Base-by-base conservation (phyloP, 2,329 filamentous ascomycete genomes). In the Grosmannia serpens region DNA sequence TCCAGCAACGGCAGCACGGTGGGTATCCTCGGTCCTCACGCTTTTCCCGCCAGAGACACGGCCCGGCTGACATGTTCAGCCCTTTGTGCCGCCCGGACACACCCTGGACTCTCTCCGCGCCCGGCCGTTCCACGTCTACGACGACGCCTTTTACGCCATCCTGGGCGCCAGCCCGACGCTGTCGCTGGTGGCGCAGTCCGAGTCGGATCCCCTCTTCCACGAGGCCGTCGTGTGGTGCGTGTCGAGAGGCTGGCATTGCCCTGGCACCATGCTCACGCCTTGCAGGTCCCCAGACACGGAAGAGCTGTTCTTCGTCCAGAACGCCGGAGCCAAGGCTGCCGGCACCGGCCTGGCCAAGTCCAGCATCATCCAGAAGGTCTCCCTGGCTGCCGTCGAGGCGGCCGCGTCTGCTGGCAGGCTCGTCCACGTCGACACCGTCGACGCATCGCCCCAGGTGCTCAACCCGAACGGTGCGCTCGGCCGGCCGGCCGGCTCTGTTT, bases 241-340 rank as follows among this genome's bases (percentile, higher is more conserved):
- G 35, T 35, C n/a, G 9, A 20, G 5, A 26, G 13, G 11, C 13
- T 33, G 1, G 50, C 9, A 9, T n/a, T 20, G 20, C 17, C 17
- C 20, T 6, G 4, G 50, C 20, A 20, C 29, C 9, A 22, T 31
- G 35, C 41, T 49, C 13, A 35, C 9, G 27, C 31, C 4, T 17
- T 54, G 11, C 53, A 73, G 70, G 71, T 70, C 70, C 49, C 69
- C 70, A 2, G 72, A 71, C 0, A 79, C 75, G 0, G 74, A 81
- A 24, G 78, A 81, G 60, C 70, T 80, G 47, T 81, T 81, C 63
- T 82, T 82, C 47, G 77, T 74, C 0, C 77, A 81, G 58, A 79
- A 78, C 50, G 77, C 78, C 0, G 78, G 78, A 0, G 70, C 73
- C 0, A 63, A 61, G 0, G 74, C 69, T 9, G 73, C 77, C 4